A percentile compares a stretch with the other conserved stretches of the same genome.
These are phyloP conservation scores for Picea glauca DNA, from an alignment of 75 land plant species.

Conservation along the genomic window DNA sequence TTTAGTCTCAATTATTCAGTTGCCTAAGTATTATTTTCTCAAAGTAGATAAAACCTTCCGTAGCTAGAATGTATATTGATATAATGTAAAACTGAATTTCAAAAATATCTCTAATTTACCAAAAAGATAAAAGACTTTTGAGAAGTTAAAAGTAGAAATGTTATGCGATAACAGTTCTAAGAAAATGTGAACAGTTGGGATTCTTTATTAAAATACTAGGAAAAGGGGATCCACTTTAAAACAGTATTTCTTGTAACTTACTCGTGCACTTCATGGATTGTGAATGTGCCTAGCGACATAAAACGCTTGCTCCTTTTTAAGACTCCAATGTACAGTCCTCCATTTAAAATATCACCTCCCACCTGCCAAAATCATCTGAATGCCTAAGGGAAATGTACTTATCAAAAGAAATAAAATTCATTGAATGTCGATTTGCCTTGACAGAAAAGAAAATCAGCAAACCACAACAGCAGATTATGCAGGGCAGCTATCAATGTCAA, in stretches of 20 bases:
- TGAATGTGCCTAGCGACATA: neutral
- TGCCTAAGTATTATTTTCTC: too few species aligned
- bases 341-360: slow-evolving; percentile 12
- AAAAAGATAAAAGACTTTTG: too few species aligned
- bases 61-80: too few species aligned
- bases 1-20: too few species aligned
- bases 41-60: too few species aligned
- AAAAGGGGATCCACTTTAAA: neutral
- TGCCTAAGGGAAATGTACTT: neutral
- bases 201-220: neutral
- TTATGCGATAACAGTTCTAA: too few species aligned
- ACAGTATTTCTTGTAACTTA: slow-evolving; percentile 10
- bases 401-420: neutral
- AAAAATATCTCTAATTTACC: too few species aligned
- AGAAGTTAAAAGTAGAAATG: too few species aligned
- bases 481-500: neutral
- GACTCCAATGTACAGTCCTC: neutral
- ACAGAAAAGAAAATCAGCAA: neutral
- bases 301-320: too few species aligned
- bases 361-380: slow-evolving; percentile 17
- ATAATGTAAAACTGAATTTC: too few species aligned
- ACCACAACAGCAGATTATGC: neutral
- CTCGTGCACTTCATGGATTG: slow-evolving; percentile 40
- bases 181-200: neutral
- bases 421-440: neutral